These are phyloP conservation scores for Syncephalastrum racemosum DNA, from an alignment of 371 early-diverging fungal genomes.

Conservation along the genomic window DNA sequence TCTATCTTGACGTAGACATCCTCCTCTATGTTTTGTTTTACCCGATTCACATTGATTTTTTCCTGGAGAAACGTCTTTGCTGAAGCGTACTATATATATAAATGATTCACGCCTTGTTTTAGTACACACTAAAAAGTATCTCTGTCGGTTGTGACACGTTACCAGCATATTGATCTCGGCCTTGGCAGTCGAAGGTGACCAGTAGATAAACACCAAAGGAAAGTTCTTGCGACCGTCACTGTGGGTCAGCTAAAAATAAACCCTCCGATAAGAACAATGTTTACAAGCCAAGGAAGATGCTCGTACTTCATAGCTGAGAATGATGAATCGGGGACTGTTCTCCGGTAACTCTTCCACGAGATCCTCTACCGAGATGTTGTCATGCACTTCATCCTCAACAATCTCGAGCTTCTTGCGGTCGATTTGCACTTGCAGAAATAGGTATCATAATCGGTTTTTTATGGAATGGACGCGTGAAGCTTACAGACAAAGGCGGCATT, in stretches of 20 bases:
- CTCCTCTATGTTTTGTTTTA: slow-evolving; percentile 13
- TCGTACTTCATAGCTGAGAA: slow-evolving; percentile 63
- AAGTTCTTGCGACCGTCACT: slow-evolving; percentile 66
- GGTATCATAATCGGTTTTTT: background rate
- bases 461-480: slow-evolving; percentile 11
- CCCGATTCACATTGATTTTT: slow-evolving; percentile 51
- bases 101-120: background rate
- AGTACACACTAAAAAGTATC: background rate
- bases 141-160: slow-evolving; percentile 10
- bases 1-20: background rate
- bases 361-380: slow-evolving; percentile 56
- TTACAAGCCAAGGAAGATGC: background rate
- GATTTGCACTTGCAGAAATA: slow-evolving; percentile 52
- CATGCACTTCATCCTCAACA: slow-evolving; percentile 54
- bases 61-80: slow-evolving; percentile 65
- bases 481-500: slow-evolving; percentile 63
- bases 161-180: slow-evolving; percentile 63
- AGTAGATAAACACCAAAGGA: slow-evolving; percentile 67
- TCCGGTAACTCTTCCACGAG: slow-evolving; percentile 72
- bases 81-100: slow-evolving; percentile 55
- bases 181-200: slow-evolving; percentile 59
- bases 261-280: background rate
- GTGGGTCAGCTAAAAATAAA: slow-evolving; percentile 41
- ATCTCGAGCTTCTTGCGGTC: slow-evolving; percentile 53
- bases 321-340: slow-evolving; percentile 65